Conservation (phyloP, 495 filamentous ascomycete species). For the Xylaria venustula region DNA sequence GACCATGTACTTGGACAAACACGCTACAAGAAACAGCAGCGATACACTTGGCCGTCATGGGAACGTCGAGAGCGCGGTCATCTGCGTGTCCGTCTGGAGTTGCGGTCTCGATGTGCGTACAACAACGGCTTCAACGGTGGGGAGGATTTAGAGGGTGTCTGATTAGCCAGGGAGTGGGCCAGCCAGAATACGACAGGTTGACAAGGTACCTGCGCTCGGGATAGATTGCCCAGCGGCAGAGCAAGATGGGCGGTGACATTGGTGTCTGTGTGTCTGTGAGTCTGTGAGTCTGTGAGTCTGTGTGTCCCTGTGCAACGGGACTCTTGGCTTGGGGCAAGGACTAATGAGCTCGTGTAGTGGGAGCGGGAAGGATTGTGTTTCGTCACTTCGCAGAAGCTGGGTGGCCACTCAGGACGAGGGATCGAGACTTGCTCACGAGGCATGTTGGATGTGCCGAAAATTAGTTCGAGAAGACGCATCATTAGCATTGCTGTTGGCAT, state of each 20-base stretch:
- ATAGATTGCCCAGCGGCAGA: not conserved
- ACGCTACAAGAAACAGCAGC: conserved; percentile 3
- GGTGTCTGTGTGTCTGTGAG: not conserved
- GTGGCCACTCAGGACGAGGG: not conserved
- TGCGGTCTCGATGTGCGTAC: conserved; percentile 1
- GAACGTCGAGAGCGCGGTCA: conserved; percentile 11
- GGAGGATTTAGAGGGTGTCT: conserved; percentile 7
- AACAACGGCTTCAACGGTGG: not conserved
- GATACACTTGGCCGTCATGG: not conserved
- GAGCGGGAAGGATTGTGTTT: not conserved
- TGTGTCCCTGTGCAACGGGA: not conserved
- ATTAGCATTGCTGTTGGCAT: not conserved
- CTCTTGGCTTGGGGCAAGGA: not conserved
- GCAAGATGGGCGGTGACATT: not conserved
- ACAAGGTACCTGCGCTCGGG: not conserved
- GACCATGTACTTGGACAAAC: conserved; percentile 6
- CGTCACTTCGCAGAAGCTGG: not conserved
- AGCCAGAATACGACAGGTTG: not conserved
- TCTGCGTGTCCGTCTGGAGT: conserved; percentile 3
- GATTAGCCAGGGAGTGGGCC: conserved; percentile 5
- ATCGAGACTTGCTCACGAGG: not conserved
- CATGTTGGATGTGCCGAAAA: not conserved
- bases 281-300: not conserved
- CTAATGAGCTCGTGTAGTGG: not conserved
- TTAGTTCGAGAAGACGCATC: not conserved